phyloP scores from a whole-genome alignment of 2,329 filamentous ascomycete species.

The Neofusicoccum ribis region DNA sequence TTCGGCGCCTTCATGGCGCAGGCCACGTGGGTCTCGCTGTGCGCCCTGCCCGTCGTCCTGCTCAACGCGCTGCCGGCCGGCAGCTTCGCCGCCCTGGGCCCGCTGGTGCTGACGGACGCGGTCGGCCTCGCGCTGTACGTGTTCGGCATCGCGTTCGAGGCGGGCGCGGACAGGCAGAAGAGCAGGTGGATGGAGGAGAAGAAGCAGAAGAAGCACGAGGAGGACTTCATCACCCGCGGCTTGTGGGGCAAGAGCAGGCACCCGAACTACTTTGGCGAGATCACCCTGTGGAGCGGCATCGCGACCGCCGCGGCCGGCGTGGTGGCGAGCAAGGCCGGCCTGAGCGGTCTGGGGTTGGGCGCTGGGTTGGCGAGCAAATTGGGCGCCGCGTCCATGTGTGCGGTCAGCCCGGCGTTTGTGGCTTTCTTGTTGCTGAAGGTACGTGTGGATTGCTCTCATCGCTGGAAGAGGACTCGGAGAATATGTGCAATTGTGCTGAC shows the following conservation, averaged over 20 bases:
- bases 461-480: no score
- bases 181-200: conserved; percentile 61
- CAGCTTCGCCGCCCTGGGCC: conserved; percentile 49
- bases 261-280: conserved; percentile 74
- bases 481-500: neutral
- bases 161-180: conserved; percentile 65
- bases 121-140: conserved; percentile 60
- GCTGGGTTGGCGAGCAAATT: conserved; percentile 45
- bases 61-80: conserved; percentile 62
- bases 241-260: conserved; percentile 63
- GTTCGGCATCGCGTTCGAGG: conserved; percentile 62
- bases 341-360: conserved; percentile 58
- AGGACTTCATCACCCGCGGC: conserved; percentile 65
- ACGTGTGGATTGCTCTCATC: conserved; percentile 28
- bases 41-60: conserved; percentile 64
- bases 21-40: conserved; percentile 68
- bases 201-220: conserved; percentile 64
- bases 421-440: conserved; percentile 64
- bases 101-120: conserved; percentile 53
- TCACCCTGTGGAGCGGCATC: conserved; percentile 68
- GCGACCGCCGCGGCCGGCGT: conserved; percentile 60
- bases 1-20: conserved; percentile 59
- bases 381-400: conserved; percentile 53
- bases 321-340: conserved; percentile 55
- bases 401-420: conserved; percentile 64